Evolutionary conservation across 768 basidiomycete genomes (phyloP).

Genomic region (Hemileccinum rubropunctum): DNA sequence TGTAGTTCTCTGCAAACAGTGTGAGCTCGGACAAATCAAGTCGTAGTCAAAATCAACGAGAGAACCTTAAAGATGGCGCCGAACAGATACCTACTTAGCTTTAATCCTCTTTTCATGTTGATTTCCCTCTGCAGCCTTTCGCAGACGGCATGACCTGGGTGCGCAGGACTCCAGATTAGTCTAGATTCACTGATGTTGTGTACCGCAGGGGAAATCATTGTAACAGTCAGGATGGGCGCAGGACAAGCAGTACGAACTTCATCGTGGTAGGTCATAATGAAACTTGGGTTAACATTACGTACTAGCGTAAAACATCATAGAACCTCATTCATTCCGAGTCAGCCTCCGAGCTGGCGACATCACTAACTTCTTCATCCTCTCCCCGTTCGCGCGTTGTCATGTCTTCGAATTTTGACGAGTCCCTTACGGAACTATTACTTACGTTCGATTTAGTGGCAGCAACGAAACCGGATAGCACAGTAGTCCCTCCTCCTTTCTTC

Average conservation of each 20-base stretch:
- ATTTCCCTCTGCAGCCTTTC: slow-evolving; percentile 57
- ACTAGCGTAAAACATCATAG: not conserved
- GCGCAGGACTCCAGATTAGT: slow-evolving; percentile 50
- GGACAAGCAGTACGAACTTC: not conserved
- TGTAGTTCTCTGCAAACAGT: slow-evolving; percentile 49
- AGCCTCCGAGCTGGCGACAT: slow-evolving; percentile 55
- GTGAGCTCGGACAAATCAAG: slow-evolving; percentile 6
- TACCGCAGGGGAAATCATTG: slow-evolving; percentile 9
- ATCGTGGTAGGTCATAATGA: not conserved
- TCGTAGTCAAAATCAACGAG: too few relatives aligned
- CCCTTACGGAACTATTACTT: slow-evolving; percentile 1
- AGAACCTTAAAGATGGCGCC: too few relatives aligned
- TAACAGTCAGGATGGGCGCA: too few relatives aligned
- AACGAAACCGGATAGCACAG: slow-evolving; percentile 47
- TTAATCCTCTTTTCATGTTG: slow-evolving; percentile 60
- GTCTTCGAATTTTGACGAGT: slow-evolving; percentile 18
- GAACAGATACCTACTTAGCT: slow-evolving; percentile 43
- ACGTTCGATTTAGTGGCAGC: slow-evolving; percentile 32
- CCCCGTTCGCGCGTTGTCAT: slow-evolving; percentile 23
- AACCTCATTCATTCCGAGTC: slow-evolving; percentile 29
- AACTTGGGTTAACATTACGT: not conserved
- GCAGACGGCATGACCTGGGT: slow-evolving; percentile 41
- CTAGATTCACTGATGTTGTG: slow-evolving; percentile 39
- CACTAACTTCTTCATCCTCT: slow-evolving; percentile 39
- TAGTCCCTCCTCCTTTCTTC: slow-evolving; percentile 36